Percentiles rank a stretch among this genome's conserved stretches.
Conservation (phyloP, 352 stramenopile genomes). For the Thraustochytrium striatum region DNA sequence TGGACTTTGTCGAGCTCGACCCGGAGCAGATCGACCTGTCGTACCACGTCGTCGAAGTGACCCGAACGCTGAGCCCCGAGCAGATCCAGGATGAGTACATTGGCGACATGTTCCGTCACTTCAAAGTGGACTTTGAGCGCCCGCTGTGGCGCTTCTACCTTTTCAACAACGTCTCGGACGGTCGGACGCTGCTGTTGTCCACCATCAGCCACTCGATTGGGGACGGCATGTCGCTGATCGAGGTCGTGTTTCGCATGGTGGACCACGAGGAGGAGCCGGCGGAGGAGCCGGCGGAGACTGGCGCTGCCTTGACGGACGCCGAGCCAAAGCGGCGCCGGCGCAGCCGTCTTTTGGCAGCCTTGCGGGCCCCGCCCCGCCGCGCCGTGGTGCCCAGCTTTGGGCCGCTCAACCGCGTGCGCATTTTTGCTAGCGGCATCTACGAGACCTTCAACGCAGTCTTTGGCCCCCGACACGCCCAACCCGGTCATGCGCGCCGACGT, state of each 20-base stretch:
- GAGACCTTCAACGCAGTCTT: background rate
- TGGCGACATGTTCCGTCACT: background rate
- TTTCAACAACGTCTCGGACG: background rate
- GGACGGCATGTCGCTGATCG: conserved; percentile 24
- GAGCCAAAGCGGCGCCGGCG: too few species aligned
- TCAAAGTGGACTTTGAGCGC: background rate
- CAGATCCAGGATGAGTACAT: background rate
- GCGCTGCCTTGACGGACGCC: background rate
- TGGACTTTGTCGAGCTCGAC: background rate
- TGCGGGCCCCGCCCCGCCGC: background rate
- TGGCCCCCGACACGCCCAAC: background rate
- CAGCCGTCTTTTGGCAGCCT: too few species aligned
- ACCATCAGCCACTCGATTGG: conserved; percentile 39
- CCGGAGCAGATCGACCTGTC: background rate
- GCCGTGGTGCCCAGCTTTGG: background rate
- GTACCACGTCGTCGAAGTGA: background rate
- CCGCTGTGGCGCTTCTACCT: conserved; percentile 18
- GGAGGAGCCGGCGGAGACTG: background rate
- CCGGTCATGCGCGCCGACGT: background rate
- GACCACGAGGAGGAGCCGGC: background rate
- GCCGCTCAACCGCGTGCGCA: background rate
- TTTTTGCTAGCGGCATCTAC: background rate
- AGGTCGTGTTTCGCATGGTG: conserved; percentile 10
- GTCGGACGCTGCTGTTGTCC: background rate
- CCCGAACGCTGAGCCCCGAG: background rate